Evolutionary conservation across 2,329 filamentous ascomycete genomes (phyloP).

Genomic region (Gyromitra esculenta): DNA sequence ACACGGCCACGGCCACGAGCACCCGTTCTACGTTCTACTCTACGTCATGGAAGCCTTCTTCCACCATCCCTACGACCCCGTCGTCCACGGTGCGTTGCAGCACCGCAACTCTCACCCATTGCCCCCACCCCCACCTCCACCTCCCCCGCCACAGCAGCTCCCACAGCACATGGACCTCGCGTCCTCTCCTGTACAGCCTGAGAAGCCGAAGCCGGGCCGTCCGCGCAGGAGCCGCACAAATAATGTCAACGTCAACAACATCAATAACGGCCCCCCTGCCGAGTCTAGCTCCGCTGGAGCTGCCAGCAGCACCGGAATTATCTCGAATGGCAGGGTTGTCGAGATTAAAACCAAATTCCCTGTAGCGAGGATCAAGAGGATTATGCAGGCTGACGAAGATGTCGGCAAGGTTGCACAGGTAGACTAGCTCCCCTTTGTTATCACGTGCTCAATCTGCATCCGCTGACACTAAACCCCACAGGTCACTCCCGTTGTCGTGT

Average conservation of each 20-base stretch:
- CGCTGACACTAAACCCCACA: slow-evolving; percentile 31
- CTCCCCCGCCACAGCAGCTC: slow-evolving; percentile 20
- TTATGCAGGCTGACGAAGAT: slow-evolving; percentile 99
- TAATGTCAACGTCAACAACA: slow-evolving; percentile 44
- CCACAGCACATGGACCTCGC: slow-evolving; percentile 46
- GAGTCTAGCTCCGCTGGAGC: slow-evolving; percentile 41
- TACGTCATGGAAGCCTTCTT: slow-evolving; percentile 44
- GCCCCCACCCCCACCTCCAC: slow-evolving; percentile 13
- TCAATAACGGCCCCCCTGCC: slow-evolving; percentile 44
- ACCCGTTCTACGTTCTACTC: no score
- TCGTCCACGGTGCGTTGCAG: slow-evolving; percentile 36
- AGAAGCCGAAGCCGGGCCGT: slow-evolving; percentile 44
- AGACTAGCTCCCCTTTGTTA: slow-evolving; percentile 65
- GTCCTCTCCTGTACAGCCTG: slow-evolving; percentile 39
- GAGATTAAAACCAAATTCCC: slow-evolving; percentile 94
- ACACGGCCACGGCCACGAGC: no score
- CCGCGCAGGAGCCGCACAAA: slow-evolving; percentile 42
- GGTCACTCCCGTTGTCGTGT: slow-evolving; percentile 55
- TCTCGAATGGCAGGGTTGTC: slow-evolving; percentile 61
- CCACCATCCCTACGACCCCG: slow-evolving; percentile 33
- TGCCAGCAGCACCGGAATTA: slow-evolving; percentile 30
- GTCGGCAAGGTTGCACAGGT: slow-evolving; percentile 98
- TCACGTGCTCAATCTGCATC: not conserved
- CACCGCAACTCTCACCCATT: slow-evolving; percentile 16
- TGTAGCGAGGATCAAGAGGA: slow-evolving; percentile 95